Evolutionary conservation across 1,139 yeast genomes (phyloP).

Genomic region (Scheffersomyces illinoinensis): DNA sequence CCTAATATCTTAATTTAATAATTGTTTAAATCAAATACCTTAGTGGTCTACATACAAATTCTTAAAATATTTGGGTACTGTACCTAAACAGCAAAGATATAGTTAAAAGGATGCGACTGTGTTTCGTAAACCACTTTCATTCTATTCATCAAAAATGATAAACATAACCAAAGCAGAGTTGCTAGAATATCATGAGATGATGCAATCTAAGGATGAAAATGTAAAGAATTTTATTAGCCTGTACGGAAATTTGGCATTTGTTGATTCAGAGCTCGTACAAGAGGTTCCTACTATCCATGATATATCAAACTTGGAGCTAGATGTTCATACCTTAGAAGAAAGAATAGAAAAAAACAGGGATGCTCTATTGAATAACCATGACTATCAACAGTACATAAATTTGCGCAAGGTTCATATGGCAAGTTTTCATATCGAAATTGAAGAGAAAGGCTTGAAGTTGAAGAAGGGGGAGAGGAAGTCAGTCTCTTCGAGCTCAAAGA

Average conservation of each 20-base stretch:
- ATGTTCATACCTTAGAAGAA: conserved; percentile 17
- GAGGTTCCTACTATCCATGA: background rate
- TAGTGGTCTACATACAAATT: too few relatives aligned
- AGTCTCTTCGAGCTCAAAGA: background rate
- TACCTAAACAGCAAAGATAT: too few relatives aligned
- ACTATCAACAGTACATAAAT: conserved; percentile 16
- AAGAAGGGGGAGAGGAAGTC: background rate
- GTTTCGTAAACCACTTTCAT: background rate
- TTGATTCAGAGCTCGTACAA: background rate
- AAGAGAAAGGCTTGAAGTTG: conserved; percentile 18
- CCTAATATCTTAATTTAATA: too few relatives aligned
- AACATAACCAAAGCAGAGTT: conserved; percentile 13
- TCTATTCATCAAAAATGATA: conserved; percentile 1
- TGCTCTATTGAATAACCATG: conserved; percentile 11
- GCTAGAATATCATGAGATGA: conserved; percentile 3
- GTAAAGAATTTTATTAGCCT: conserved; percentile 9
- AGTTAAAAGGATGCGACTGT: background rate
- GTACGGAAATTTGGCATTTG: conserved; percentile 5
- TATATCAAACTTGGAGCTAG: conserved; percentile 16
- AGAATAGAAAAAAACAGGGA: conserved; percentile 8
- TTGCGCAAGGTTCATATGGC: conserved; percentile 20
- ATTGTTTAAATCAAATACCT: too few relatives aligned
- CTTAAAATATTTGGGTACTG: too few relatives aligned
- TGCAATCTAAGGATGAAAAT: conserved; percentile 3
- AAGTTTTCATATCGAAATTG: conserved; percentile 25